phyloP scores from a whole-genome alignment of 2,329 filamentous ascomycete genomes.

The Atkinsonella hypoxylon region DNA sequence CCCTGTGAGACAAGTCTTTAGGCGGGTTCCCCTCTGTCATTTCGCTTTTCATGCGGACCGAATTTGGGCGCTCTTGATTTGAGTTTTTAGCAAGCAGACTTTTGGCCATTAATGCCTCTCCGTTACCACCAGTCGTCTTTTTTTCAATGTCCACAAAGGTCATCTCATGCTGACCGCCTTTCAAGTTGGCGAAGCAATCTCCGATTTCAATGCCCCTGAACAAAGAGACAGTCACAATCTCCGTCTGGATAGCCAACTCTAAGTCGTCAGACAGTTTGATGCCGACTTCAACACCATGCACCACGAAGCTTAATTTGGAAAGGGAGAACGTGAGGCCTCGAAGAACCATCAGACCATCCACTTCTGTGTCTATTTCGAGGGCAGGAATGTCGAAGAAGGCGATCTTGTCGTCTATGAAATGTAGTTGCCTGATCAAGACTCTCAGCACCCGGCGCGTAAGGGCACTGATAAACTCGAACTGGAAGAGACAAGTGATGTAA shows the following conservation, averaged over 20 bases:
- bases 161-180: slow-evolving; percentile 4
- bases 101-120: background rate
- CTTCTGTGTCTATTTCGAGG: slow-evolving; percentile 4
- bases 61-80: background rate
- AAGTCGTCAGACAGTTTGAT: slow-evolving; percentile 5
- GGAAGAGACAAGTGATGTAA: slow-evolving; percentile 2
- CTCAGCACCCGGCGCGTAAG: slow-evolving; percentile 1
- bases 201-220: slow-evolving; percentile 5
- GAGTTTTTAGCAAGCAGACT: background rate
- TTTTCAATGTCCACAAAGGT: background rate
- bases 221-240: slow-evolving; percentile 2
- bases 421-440: slow-evolving; percentile 1
- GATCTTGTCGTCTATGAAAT: slow-evolving; percentile 7
- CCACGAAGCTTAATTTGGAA: slow-evolving; percentile 4
- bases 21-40: slow-evolving; percentile 5
- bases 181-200: slow-evolving; percentile 6
- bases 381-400: slow-evolving; percentile 5
- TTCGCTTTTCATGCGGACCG: slow-evolving; percentile 2
- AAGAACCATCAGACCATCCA: slow-evolving; percentile 5
- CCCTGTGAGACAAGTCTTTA: background rate
- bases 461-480: background rate
- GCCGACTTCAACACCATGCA: slow-evolving; percentile 5
- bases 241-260: slow-evolving; percentile 4
- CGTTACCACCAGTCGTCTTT: background rate
- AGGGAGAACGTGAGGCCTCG: slow-evolving; percentile 5